Base-by-base conservation (phyloP, 2,329 filamentous ascomycete species). In the Sporothrix brunneoviolacea region DNA sequence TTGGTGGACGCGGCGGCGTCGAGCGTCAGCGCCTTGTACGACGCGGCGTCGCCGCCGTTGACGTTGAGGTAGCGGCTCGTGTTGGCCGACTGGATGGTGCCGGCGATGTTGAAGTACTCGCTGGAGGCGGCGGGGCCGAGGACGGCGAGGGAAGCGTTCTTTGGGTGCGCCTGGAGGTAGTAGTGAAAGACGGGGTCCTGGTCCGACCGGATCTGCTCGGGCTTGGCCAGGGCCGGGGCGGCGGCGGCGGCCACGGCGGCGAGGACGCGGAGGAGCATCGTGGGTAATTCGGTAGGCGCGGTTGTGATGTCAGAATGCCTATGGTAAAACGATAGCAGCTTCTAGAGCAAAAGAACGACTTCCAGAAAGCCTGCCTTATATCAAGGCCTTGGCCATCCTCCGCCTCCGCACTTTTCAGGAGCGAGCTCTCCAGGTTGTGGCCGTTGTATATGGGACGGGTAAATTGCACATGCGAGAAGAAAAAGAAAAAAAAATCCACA, bases 21-120 rank as follows among this genome's bases (percentile, higher is more conserved):
- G 55, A 78, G 74, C 6, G 64, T 67, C 28, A 79, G 63, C n/a
- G 72, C 70, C 62, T 77, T 76, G 62, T 77, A 79, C 40, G 71
- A 75, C 24, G 72, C 72, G 44, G 59, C 64, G 46, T 70, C 69
- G 22, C 58, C 63, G 35, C 66, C 65, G n/a, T n/a, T n/a, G 28
- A 78, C 69, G 56, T 76, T 76, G 40, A 79, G 64, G 57, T 70
- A 78, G 48, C 65, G 53, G 51, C 64, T 69, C 28, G 72, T 72
- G 55, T 74, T 76, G 54, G 67, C 67, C 58, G 68, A 72, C 64
- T 72, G 69, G 56, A 78, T 77, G 19, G 71, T 71, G 12, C 65
- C 64, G 21, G 61, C 69, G 57, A 79, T 75, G 54, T 69, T 68
- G 61, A 76, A 78, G 53, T 69, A 71, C 56, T 76, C 72, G 55